Conservation (phyloP, 768 basidiomycete genomes). For the Leccinum olivaceopallidum region DNA sequence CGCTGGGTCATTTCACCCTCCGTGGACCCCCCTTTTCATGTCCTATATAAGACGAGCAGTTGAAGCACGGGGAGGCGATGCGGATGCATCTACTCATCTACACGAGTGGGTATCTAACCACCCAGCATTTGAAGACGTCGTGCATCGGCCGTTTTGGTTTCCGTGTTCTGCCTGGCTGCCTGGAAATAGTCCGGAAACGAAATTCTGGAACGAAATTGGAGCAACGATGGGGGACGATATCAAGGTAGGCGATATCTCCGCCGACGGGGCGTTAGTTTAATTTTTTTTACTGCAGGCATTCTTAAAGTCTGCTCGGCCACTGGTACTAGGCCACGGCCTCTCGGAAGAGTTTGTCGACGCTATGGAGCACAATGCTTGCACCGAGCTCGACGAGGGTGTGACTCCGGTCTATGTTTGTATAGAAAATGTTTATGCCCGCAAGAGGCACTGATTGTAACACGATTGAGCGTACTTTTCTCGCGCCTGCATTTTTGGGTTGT, state of each 20-base stretch:
- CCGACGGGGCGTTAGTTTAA: background rate
- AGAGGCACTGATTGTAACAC: slow-evolving; percentile 23
- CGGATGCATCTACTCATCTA: slow-evolving; percentile 61
- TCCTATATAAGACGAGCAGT: slow-evolving; percentile 54
- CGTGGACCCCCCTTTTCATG: slow-evolving; percentile 68
- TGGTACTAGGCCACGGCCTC: slow-evolving; percentile 65
- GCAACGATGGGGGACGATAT: slow-evolving; percentile 58
- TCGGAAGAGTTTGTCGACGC: slow-evolving; percentile 52
- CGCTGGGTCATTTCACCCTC: slow-evolving; percentile 43
- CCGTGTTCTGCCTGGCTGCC: slow-evolving; percentile 55
- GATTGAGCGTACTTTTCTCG: slow-evolving; percentile 3
- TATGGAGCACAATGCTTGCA: slow-evolving; percentile 50
- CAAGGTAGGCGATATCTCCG: slow-evolving; percentile 37
- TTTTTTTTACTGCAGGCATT: slow-evolving; percentile 48
- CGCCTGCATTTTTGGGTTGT: slow-evolving; percentile 9
- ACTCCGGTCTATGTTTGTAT: slow-evolving; percentile 53
- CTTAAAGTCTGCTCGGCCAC: slow-evolving; percentile 61
- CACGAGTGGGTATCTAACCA: slow-evolving; percentile 55
- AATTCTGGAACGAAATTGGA: slow-evolving; percentile 44
- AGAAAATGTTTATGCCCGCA: slow-evolving; percentile 58
- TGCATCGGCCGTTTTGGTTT: slow-evolving; percentile 60
- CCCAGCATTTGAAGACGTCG: slow-evolving; percentile 57
- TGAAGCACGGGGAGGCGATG: slow-evolving; percentile 55
- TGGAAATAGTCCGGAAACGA: slow-evolving; percentile 23
- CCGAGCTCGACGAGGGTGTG: slow-evolving; percentile 51